These are phyloP conservation scores for Hyaloscypha finlandica DNA, from an alignment of 495 filamentous ascomycete genomes.

Conservation along the genomic window DNA sequence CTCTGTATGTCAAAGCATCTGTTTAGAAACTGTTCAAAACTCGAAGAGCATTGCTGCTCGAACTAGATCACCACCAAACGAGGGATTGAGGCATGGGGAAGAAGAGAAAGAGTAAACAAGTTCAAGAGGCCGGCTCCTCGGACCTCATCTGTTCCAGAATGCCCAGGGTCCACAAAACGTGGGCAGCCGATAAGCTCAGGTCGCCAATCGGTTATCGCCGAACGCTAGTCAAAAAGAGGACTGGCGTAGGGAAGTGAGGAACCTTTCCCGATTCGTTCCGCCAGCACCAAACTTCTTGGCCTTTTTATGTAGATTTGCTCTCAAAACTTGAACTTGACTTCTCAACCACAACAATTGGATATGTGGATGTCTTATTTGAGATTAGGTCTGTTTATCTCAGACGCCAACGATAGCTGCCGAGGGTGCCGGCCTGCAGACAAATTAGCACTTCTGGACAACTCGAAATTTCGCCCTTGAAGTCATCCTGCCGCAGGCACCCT, in stretches of 20 bases:
- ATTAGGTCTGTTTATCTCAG: background rate
- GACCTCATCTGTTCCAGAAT: slow-evolving; percentile 1
- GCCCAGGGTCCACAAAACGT: background rate
- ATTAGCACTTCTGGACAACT: slow-evolving; percentile 4
- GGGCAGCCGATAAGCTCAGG: background rate
- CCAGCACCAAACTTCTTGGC: background rate
- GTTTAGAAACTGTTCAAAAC: background rate
- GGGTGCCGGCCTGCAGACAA: slow-evolving; percentile 28
- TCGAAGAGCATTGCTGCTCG: background rate
- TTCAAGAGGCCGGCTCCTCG: background rate
- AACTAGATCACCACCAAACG: background rate
- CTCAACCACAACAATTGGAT: background rate
- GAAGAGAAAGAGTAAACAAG: background rate
- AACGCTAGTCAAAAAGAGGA: background rate
- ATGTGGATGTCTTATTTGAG: slow-evolving; percentile 3
- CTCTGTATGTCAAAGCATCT: background rate
- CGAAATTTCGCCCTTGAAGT: background rate
- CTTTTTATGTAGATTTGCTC: background rate
- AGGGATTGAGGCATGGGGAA: background rate
- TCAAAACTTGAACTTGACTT: background rate
- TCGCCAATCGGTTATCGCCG: background rate
- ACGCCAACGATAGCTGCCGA: slow-evolving; percentile 18
- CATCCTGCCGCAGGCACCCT: background rate
- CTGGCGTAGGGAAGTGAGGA: background rate
- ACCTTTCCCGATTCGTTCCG: background rate